Conservation (phyloP, 164 flowering plant species). For the Sedum album region DNA sequence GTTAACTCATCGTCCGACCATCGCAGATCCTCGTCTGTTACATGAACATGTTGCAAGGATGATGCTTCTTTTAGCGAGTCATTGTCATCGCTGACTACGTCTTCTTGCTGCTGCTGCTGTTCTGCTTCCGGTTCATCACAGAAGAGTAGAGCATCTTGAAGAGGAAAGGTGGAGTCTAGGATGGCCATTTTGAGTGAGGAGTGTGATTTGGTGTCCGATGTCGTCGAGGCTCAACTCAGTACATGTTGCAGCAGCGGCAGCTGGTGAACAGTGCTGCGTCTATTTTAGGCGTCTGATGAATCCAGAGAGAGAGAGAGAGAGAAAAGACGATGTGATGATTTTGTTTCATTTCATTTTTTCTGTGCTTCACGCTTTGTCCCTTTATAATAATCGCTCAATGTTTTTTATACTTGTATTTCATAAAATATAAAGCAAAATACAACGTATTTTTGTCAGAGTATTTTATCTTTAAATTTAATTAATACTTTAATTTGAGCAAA, state of each 20-base stretch:
- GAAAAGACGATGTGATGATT: conserved; percentile 1
- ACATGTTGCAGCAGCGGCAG: neutral
- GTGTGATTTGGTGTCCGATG: too few species aligned
- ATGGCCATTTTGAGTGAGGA: conserved; percentile 3
- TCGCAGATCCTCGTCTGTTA: conserved; percentile 28
- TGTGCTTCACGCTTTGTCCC: conserved; percentile 9
- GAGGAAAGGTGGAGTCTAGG: conserved; percentile 6
- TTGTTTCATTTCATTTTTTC: neutral
- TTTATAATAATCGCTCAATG: conserved; percentile 5
- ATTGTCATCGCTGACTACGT: conserved; percentile 21
- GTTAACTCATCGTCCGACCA: conserved; percentile 47
- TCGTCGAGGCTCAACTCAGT: neutral
- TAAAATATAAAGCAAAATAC: too few species aligned
- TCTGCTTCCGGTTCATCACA: conserved; percentile 18
- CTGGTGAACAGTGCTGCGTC: neutral
- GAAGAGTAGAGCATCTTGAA: conserved; percentile 21
- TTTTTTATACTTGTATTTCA: too few species aligned
- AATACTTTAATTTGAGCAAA: too few species aligned
- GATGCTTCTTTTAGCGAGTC: neutral
- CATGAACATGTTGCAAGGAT: neutral
- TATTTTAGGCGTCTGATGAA: neutral
- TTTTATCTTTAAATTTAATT: too few species aligned
- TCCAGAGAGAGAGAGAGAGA: neutral
- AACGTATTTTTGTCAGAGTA: too few species aligned
- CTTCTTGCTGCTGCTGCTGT: neutral